Evolutionary conservation across 495 filamentous ascomycete species (phyloP).

Genomic region (Aspergillus nanangensis): DNA sequence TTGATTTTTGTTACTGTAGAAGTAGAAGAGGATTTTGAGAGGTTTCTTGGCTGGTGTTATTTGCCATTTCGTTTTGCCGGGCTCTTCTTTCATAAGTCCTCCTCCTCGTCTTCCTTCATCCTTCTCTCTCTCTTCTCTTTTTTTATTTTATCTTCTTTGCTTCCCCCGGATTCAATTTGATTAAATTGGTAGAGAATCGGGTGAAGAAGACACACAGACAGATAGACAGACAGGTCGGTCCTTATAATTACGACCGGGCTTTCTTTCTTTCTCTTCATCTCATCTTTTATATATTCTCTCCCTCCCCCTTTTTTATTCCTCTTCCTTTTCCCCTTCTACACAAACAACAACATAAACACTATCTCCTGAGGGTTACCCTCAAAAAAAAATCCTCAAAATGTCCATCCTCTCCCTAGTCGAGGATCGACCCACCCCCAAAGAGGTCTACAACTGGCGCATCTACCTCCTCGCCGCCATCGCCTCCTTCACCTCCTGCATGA

Average conservation of each 20-base stretch:
- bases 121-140: neutral
- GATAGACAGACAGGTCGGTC: neutral
- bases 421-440: slow-evolving; percentile 61
- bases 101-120: neutral
- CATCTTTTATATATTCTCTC: too few species aligned
- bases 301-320: neutral
- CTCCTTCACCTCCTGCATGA: slow-evolving; percentile 69
- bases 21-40: neutral
- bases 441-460: slow-evolving; percentile 76
- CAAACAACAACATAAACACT: neutral
- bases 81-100: neutral
- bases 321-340: neutral
- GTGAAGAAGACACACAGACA: too few species aligned
- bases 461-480: slow-evolving; percentile 64
- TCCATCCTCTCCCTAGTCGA: slow-evolving; percentile 59
- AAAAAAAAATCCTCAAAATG: slow-evolving; percentile 48
- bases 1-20: too few species aligned
- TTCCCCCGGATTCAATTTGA: neutral
- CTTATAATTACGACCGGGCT: neutral
- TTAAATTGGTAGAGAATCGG: neutral
- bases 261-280: neutral
- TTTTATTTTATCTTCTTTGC: neutral
- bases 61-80: neutral
- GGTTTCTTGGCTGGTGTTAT: neutral
- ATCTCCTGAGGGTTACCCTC: neutral